Evolutionary conservation across 2,329 filamentous ascomycete genomes (phyloP), one percentile per base, ranked within the genome.

Genomic region (Scorias spongiosa): DNA sequence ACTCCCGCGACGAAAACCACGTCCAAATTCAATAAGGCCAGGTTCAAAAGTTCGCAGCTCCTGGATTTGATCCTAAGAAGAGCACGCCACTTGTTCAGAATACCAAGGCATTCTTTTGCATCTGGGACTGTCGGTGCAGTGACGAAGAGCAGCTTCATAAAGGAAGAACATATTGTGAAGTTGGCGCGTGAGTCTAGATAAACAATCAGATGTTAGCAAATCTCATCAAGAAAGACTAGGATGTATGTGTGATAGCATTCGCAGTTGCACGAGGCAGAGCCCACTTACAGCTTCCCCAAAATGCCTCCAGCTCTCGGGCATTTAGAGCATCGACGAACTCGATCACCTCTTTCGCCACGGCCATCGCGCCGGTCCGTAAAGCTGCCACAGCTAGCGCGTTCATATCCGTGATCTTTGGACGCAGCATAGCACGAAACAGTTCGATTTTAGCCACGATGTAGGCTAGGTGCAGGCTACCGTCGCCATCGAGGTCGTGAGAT

Each of bases 391-490:
- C 58, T 8, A 48, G 49, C 2, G 51, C 48, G 42, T 52, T 57
- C 9, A 52, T 46, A 40, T 58, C 54, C 10, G 54, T 53, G 2
- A 52, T 49, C 20, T 47, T 58, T 8, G 65, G 65, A 10, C 70
- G 62, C 1, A 74, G 60, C 42, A 74, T 66, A 4, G 65, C 66
- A 2, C 70, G 66, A 51, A 73, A 69, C 2, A 74, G 62, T 37
- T 69, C 66, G 42, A 73, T 69, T 44, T 72, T 70, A 0, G 70
- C 67, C 0, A 69, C 68, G 40, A 69, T 66, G 48, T 73, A 72
- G 1, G 70, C 68, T 2, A 74, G 61, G 42, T 72, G 67, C 8
- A 74, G 56, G 36, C 67, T 70, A 2, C 69, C 63, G 40, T 55
- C 50, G 51, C 63, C 46, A 37, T 71, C 65, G 26, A 73, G 62